Evolutionary conservation across 1,139 yeast species (phyloP).

Genomic region (Scheffersomyces parashehatae): DNA sequence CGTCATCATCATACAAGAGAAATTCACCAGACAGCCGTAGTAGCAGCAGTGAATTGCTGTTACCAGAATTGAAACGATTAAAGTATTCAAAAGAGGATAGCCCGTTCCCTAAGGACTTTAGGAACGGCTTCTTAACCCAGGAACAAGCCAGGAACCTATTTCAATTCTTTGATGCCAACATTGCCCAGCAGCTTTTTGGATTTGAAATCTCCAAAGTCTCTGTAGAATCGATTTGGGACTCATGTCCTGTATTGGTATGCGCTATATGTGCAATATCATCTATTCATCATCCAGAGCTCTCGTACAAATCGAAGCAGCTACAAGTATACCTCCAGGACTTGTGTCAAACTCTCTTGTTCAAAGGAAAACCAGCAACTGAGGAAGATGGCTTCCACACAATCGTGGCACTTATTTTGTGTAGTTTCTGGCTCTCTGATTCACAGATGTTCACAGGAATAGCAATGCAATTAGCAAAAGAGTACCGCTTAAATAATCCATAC

Average conservation of each 20-base stretch:
- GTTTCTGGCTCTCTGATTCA: conserved; percentile 68
- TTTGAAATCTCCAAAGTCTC: conserved; percentile 57
- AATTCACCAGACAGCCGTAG: neutral
- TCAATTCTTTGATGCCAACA: conserved; percentile 52
- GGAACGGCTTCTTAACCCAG: conserved; percentile 34
- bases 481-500: conserved; percentile 46
- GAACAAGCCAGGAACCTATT: conserved; percentile 55
- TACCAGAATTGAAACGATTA: neutral
- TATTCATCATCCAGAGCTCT: conserved; percentile 55
- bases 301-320: conserved; percentile 37
- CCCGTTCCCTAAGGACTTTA: conserved; percentile 30
- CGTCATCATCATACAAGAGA: neutral
- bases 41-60: neutral
- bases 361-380: conserved; percentile 43
- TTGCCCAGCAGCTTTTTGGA: conserved; percentile 67
- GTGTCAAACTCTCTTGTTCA: conserved; percentile 47
- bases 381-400: conserved; percentile 60
- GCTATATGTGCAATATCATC: conserved; percentile 66
- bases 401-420: conserved; percentile 63
- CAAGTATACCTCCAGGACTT: conserved; percentile 46
- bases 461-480: conserved; percentile 59
- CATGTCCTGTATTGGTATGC: conserved; percentile 60
- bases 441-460: conserved; percentile 71
- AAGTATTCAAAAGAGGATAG: neutral
- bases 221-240: conserved; percentile 52